Base-by-base conservation (phyloP, 441 rosid genomes). In the Brassica balearica region DNA sequence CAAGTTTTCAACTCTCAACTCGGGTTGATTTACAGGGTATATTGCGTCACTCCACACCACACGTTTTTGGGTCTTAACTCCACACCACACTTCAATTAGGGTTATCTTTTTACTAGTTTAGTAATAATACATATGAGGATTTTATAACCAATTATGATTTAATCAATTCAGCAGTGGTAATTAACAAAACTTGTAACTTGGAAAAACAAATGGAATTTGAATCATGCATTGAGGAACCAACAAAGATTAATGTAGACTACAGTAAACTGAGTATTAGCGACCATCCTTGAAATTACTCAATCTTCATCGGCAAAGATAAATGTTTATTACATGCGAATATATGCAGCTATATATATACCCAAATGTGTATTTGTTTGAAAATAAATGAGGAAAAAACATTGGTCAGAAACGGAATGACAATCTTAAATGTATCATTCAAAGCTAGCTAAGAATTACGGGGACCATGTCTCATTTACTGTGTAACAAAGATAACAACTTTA, bases 1-100 rank as follows among this genome's bases (percentile, higher is more conserved):
- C 67, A 71, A 78, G 71, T 77, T 81, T 81, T 80, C 80, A 80
- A 22, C 79, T 70, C 78, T 69, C 83, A 81, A 75, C 59, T 53
- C 63, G 55, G 53, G 82, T 66, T 61, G 6, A 17, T 19, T 69
- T 48, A 73, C 72, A 76, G 82, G 20, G 22, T 46, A 46, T 46
- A 66, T 83, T 86, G 86, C 86, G 84, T 1, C 86, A 80, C 71
- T 17, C 64, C 29, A 63, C 48, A 58, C 62, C 62, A 58, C 61
- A 15, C 3, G 6, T 53, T 15, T 14, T 15, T 53, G 22, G 59
- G 59, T 17, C 22, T 53, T 46, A 22, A 77, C 68, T 14, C 61
- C 29, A 63, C 34, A 55, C 64, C 55, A 53, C 20, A 62, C 11
- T 27, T 62, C 66, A 27, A 29, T 62, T 61, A 61, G 38, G 82